Evolutionary conservation across 1,139 yeast genomes (phyloP).

Genomic region (Pichia terricola): DNA sequence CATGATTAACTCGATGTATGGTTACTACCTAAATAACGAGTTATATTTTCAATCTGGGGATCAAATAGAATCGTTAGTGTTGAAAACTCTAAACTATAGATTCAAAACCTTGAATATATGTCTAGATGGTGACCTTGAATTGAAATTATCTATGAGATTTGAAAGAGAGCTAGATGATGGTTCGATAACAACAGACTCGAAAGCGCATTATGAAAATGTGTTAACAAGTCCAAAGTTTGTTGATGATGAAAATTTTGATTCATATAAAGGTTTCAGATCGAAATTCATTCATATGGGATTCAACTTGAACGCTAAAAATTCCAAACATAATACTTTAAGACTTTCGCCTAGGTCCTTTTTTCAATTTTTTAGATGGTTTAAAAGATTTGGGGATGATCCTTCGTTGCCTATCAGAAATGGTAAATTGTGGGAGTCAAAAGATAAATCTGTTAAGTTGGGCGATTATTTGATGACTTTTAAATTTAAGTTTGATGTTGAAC

Average conservation of each 20-base stretch:
- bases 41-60: slow-evolving; percentile 8
- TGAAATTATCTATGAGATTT: slow-evolving; percentile 50
- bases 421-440: slow-evolving; percentile 34
- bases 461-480: slow-evolving; percentile 70
- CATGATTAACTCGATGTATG: slow-evolving; percentile 15
- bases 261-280: slow-evolving; percentile 71
- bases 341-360: slow-evolving; percentile 58
- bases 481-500: slow-evolving; percentile 65
- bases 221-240: slow-evolving; percentile 58
- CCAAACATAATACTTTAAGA: slow-evolving; percentile 49
- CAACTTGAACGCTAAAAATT: slow-evolving; percentile 18
- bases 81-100: slow-evolving; percentile 12
- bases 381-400: slow-evolving; percentile 54
- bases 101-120: slow-evolving; percentile 47
- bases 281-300: slow-evolving; percentile 73
- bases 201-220: slow-evolving; percentile 63
- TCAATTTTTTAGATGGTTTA: slow-evolving; percentile 79
- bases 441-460: slow-evolving; percentile 46
- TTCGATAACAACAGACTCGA: slow-evolving; percentile 41
- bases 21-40: slow-evolving; percentile 15
- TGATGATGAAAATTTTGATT: slow-evolving; percentile 47
- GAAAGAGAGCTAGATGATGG: slow-evolving; percentile 35
- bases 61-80: slow-evolving; percentile 1
- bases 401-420: slow-evolving; percentile 76
- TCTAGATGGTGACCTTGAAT: slow-evolving; percentile 51